Conservation (phyloP, 169 alveolate genomes). For the Plasmodium knowlesi region DNA sequence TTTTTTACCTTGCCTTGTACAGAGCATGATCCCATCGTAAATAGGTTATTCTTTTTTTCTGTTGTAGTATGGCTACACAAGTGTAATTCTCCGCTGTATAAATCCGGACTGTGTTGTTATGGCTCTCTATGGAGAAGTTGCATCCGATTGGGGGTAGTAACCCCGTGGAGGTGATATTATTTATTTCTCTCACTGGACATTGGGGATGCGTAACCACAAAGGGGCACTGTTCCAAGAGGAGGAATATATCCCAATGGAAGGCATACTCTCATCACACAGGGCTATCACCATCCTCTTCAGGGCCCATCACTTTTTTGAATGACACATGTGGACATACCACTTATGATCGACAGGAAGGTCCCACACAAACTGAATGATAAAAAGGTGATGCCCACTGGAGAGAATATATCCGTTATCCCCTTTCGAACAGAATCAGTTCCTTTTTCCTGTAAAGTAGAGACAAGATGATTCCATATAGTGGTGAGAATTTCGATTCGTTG, state of each 20-base stretch:
- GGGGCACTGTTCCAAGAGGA: background rate
- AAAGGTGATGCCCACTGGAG: constrained; percentile 24
- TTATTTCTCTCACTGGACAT: background rate
- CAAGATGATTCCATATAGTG: background rate
- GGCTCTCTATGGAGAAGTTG: constrained; percentile 14
- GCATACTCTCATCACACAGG: background rate
- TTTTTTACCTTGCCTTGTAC: constrained; percentile 36
- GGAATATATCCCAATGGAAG: background rate
- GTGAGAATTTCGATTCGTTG: background rate
- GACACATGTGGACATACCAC: constrained; percentile 37
- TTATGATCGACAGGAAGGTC: constrained; percentile 11
- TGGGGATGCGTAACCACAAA: background rate
- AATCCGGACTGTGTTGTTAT: constrained; percentile 30
- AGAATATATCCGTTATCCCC: background rate
- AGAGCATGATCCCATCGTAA: constrained; percentile 23
- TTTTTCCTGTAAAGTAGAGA: background rate
- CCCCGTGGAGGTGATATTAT: background rate
- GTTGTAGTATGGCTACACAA: constrained; percentile 43
- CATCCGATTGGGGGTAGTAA: background rate
- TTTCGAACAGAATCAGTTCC: background rate
- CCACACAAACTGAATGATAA: constrained; percentile 52
- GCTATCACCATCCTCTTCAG: background rate
- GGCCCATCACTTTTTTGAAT: too few relatives aligned
- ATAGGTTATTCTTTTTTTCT: constrained; percentile 3
- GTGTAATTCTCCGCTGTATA: constrained; percentile 21